These are phyloP conservation scores for Chaetothyriales sp. DNA, from an alignment of 2,329 filamentous ascomycete genomes.

Conservation along the genomic window DNA sequence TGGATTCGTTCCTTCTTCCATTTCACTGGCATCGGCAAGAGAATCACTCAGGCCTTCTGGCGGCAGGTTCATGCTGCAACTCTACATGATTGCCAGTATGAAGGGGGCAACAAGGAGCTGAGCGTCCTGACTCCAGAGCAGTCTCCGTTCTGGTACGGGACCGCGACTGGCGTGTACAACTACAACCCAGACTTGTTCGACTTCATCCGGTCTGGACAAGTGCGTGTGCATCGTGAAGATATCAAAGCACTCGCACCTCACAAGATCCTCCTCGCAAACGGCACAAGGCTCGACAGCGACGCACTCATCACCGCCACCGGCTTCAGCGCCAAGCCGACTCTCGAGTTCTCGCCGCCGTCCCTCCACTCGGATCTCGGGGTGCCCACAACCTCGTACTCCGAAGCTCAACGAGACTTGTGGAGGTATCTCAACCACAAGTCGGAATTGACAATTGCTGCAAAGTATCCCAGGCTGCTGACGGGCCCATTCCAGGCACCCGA, in stretches of 20 bases:
- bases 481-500: slow-evolving; percentile 25
- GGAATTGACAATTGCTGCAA: slow-evolving; percentile 33
- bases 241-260: slow-evolving; percentile 35
- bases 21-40: slow-evolving; percentile 37
- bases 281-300: slow-evolving; percentile 33
- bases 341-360: slow-evolving; percentile 35
- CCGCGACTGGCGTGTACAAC: slow-evolving; percentile 47
- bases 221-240: slow-evolving; percentile 44
- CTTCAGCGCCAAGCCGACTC: slow-evolving; percentile 38
- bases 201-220: slow-evolving; percentile 39
- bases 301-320: slow-evolving; percentile 44
- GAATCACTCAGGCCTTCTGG: slow-evolving; percentile 41
- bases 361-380: slow-evolving; percentile 35
- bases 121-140: slow-evolving; percentile 27
- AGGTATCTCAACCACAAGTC: slow-evolving; percentile 26
- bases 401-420: slow-evolving; percentile 22
- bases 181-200: slow-evolving; percentile 46
- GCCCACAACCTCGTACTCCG: slow-evolving; percentile 23
- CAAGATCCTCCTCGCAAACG: slow-evolving; percentile 36
- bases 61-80: slow-evolving; percentile 36
- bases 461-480: slow-evolving; percentile 26
- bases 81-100: slow-evolving; percentile 34
- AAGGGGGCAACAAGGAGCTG: slow-evolving; percentile 28
- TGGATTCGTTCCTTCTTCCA: slow-evolving; percentile 37
- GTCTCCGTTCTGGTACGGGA: slow-evolving; percentile 41